Conservation (phyloP, 257 asterid species). For the Lavandula angustifolia region DNA sequence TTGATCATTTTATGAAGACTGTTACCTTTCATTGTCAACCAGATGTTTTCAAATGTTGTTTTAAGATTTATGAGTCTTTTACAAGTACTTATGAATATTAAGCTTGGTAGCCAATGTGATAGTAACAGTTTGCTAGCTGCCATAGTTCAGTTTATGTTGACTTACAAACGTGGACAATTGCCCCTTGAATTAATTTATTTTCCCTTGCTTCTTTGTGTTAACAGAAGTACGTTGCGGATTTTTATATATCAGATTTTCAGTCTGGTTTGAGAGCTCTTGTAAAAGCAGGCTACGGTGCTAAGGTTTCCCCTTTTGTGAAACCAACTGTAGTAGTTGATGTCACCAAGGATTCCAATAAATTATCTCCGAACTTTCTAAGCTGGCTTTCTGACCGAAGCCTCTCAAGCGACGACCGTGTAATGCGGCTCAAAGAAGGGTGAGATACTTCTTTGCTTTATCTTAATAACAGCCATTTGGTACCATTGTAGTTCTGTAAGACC, state of each 20-base stretch:
- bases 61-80: conserved; percentile 1
- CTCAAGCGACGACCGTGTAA: conserved; percentile 57
- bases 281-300: conserved; percentile 82
- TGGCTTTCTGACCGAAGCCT: conserved; percentile 77
- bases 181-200: conserved; percentile 14
- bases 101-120: conserved; percentile 4
- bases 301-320: conserved; percentile 72
- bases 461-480: conserved; percentile 1
- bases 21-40: background rate
- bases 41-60: background rate
- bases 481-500: background rate
- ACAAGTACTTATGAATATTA: background rate
- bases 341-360: conserved; percentile 44
- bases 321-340: conserved; percentile 63
- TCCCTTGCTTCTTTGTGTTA: conserved; percentile 26
- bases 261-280: conserved; percentile 85
- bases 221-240: conserved; percentile 74
- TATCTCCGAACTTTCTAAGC: conserved; percentile 56
- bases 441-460: conserved; percentile 25
- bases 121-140: conserved; percentile 2
- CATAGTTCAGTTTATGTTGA: background rate
- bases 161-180: conserved; percentile 10
- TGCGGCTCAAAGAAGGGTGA: conserved; percentile 85
- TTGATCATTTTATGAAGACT: background rate
- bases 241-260: conserved; percentile 84